Percentiles rank a stretch among this genome's conserved stretches.
Evolutionary conservation across 768 basidiomycete species (phyloP).

Genomic region (Boletus vermiculosoides): DNA sequence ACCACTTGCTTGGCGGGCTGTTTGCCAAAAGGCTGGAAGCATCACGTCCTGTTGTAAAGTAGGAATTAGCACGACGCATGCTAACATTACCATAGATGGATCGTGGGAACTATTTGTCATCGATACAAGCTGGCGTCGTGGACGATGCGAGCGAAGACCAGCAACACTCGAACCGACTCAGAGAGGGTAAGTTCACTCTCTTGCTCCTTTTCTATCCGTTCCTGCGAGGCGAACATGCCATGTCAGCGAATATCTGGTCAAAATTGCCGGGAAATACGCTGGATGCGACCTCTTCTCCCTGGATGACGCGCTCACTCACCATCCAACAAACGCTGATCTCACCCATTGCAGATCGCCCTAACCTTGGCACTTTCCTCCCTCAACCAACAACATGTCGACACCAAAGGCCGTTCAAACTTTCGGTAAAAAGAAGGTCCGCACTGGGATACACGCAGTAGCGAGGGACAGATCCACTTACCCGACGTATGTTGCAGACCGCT

Average conservation of each 20-base stretch:
- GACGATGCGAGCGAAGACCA: constrained; percentile 8
- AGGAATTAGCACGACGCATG: not conserved
- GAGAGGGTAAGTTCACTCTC: constrained; percentile 40
- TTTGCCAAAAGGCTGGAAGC: constrained; percentile 19
- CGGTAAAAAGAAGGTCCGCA: constrained; percentile 97
- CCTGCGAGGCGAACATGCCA: not conserved
- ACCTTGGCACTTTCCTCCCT: constrained; percentile 23
- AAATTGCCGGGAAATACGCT: constrained; percentile 33
- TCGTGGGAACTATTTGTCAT: constrained; percentile 25
- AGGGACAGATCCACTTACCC: constrained; percentile 1
- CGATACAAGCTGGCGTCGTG: not conserved
- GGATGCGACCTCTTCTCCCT: constrained; percentile 36
- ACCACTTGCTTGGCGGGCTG: constrained; percentile 13
- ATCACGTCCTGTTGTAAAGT: constrained; percentile 7
- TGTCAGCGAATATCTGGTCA: not conserved
- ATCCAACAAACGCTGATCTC: constrained; percentile 18
- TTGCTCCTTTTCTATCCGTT: not conserved
- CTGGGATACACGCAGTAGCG: not conserved
- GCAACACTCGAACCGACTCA: constrained; percentile 31
- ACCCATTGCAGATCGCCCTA: constrained; percentile 20
- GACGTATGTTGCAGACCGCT: constrained; percentile 64
- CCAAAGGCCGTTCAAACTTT: constrained; percentile 96
- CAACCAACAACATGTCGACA: constrained; percentile 57
- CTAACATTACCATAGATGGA: constrained; percentile 19
- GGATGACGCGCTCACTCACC: constrained; percentile 35